A percentile compares a stretch with the other conserved stretches of the same genome.
Conservation (phyloP, 345 rosid genomes). For the Brassica juncea region DNA sequence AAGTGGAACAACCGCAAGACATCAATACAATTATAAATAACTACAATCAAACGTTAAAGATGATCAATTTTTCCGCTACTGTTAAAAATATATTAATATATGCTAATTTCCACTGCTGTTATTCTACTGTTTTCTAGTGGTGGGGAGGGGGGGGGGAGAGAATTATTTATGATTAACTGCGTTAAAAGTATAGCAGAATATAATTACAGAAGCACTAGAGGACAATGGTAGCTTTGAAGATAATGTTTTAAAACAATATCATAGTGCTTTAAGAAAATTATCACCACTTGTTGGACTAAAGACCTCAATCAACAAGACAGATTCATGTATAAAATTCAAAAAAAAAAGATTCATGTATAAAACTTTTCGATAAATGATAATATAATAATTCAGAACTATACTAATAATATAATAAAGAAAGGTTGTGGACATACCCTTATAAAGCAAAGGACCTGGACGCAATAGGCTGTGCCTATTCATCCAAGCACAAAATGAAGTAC, state of each 20-base stretch:
- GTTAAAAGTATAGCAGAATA: slow-evolving; percentile 6
- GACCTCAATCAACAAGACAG: slow-evolving; percentile 26
- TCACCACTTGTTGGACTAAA: slow-evolving; percentile 33
- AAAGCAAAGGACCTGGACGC: slow-evolving; percentile 29
- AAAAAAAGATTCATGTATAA: slow-evolving; percentile 17
- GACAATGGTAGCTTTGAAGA: slow-evolving; percentile 29
- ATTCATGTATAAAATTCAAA: slow-evolving; percentile 9
- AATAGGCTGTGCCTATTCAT: slow-evolving; percentile 40
- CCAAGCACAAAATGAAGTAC: slow-evolving; percentile 27
- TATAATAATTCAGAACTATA: slow-evolving; percentile 4
- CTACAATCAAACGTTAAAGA: slow-evolving; percentile 1
- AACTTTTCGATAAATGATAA: slow-evolving; percentile 1
- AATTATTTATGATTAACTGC: neutral
- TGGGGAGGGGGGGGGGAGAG: neutral
- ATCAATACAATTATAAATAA: neutral
- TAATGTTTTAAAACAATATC: slow-evolving; percentile 26
- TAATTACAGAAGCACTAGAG: slow-evolving; percentile 22
- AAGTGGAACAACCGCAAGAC: neutral
- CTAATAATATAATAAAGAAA: slow-evolving; percentile 11
- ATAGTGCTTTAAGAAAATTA: slow-evolving; percentile 33
- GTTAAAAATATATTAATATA: neutral
- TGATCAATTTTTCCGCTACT: slow-evolving; percentile 3
- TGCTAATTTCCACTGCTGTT: neutral
- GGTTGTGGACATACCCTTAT: slow-evolving; percentile 25
- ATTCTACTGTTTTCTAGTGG: slow-evolving; percentile 12